Percentiles rank a stretch among this genome's conserved stretches.
Conservation (phyloP, 164 flowering plant species). For the Amborella trichopoda region DNA sequence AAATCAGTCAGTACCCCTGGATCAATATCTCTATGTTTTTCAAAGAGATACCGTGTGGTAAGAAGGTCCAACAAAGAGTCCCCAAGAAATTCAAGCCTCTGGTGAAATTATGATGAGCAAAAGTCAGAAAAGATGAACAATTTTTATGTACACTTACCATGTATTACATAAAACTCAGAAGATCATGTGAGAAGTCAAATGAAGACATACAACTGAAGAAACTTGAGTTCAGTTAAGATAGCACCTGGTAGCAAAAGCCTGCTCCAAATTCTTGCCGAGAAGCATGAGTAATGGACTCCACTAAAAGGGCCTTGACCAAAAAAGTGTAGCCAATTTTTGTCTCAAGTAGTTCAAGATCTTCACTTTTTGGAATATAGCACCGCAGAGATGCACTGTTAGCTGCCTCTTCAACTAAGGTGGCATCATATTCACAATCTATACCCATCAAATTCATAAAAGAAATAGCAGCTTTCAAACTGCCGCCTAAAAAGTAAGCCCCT, state of each 20-base stretch:
- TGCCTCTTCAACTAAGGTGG: slow-evolving; percentile 30
- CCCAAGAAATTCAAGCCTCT: slow-evolving; percentile 97
- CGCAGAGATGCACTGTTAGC: slow-evolving; percentile 37
- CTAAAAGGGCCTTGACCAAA: slow-evolving; percentile 52
- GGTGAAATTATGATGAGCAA: slow-evolving; percentile 10
- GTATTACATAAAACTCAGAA: too few relatives aligned
- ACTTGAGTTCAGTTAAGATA: neutral
- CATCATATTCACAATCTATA: slow-evolving; percentile 44
- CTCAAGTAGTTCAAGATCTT: slow-evolving; percentile 41
- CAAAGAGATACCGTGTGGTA: slow-evolving; percentile 69
- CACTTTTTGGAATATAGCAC: slow-evolving; percentile 25
- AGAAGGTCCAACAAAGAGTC: slow-evolving; percentile 84
- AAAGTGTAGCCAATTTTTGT: slow-evolving; percentile 54
- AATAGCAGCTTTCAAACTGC: slow-evolving; percentile 60
- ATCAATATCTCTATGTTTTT: slow-evolving; percentile 49
- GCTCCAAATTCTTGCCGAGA: slow-evolving; percentile 47
- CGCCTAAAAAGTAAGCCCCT: slow-evolving; percentile 80
- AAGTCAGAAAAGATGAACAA: too few relatives aligned
- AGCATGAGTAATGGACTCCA: slow-evolving; percentile 81
- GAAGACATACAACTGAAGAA: neutral
- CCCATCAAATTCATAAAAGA: slow-evolving; percentile 75
- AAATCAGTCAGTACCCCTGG: slow-evolving; percentile 88
- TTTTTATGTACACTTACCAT: too few relatives aligned
- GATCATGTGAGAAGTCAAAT: too few relatives aligned
- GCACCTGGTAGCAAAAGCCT: slow-evolving; percentile 70